Base-by-base conservation (phyloP, 805 yeast genomes). In the Metschnikowia sp. region DNA sequence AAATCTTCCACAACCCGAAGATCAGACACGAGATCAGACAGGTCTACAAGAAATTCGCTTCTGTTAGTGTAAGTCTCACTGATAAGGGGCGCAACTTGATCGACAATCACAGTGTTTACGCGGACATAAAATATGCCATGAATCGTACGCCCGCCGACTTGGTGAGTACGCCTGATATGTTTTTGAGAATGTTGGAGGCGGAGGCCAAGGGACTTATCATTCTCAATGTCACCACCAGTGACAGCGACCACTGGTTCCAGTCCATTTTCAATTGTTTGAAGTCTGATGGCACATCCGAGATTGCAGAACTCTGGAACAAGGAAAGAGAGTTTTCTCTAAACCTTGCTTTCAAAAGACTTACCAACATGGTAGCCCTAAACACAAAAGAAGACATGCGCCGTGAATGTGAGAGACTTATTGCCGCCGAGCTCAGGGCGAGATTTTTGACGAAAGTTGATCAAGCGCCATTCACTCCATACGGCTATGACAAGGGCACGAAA, bases 111-210 rank as follows among this genome's bases (percentile, higher is more conserved):
- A 84, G 91, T 45, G 86, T 90, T 2, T 91, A 83, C 59, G 89
- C 87, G 49, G 96, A 89, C 60, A 84, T 94, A 69, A 94, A 94
- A 62, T 94, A 94, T 66, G 95, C 97, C 19, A 77, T 82, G 47
- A 87, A 89, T 66, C 79, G 94, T 62, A 76, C 87, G 2, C 83
- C 91, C 12, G 77, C 78, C n/a, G 89, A 89, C 48, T 80, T 94
- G 59, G 76, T 80, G 7, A 72, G 72, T 34, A 75, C 81, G 47
- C 98, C 99, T 1, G 96, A 89, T 57, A 70, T 86, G 36, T 88
- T 86, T 56, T 72, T 94, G 59, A 79, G 95, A 59, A 94, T 94
- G 96, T 68, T 91, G 42, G 91, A 86, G 60, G 99, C 98, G 2
- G 99, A 94, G 63, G 66, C 82, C 6, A 75, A 81, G 53, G 95